Percentiles rank a stretch among this genome's conserved stretches.
Conservation (phyloP, 176 grass and related monocot genomes). For the Zizania latifolia region DNA sequence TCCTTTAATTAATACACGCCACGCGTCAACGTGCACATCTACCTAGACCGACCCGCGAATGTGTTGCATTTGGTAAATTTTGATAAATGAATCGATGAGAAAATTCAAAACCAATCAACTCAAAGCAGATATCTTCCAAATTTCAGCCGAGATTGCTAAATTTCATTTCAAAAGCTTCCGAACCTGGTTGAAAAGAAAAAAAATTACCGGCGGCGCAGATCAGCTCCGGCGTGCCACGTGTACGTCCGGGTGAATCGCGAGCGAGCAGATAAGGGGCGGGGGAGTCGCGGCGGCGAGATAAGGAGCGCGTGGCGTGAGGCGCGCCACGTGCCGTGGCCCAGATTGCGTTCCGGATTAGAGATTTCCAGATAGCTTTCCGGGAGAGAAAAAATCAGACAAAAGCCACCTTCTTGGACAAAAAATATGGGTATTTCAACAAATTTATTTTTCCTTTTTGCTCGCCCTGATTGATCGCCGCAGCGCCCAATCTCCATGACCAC, state of each 20-base stretch:
- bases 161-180: too few relatives aligned
- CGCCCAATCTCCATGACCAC: conserved; percentile 56
- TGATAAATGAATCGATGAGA: too few relatives aligned
- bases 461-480: conserved; percentile 6
- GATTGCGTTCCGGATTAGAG: background rate
- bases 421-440: conserved; percentile 14
- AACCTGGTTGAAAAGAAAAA: background rate
- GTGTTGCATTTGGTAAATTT: too few relatives aligned
- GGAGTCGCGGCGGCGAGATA: background rate
- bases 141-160: background rate
- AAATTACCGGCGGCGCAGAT: background rate
- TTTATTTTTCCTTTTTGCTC: conserved; percentile 2
- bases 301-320: background rate
- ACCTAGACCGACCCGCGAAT: background rate
- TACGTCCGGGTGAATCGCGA: background rate
- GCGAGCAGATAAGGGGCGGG: background rate
- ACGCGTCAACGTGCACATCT: background rate
- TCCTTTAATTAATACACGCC: background rate
- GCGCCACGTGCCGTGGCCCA: background rate
- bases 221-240: background rate
- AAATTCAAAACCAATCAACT: background rate
- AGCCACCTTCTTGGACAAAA: background rate
- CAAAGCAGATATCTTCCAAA: background rate
- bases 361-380: conserved; percentile 20
- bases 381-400: conserved; percentile 15